Evolutionary conservation across 2,329 filamentous ascomycete genomes (phyloP), one percentile per base, ranked within the genome.

Genomic region (Polytolypa hystricis): DNA sequence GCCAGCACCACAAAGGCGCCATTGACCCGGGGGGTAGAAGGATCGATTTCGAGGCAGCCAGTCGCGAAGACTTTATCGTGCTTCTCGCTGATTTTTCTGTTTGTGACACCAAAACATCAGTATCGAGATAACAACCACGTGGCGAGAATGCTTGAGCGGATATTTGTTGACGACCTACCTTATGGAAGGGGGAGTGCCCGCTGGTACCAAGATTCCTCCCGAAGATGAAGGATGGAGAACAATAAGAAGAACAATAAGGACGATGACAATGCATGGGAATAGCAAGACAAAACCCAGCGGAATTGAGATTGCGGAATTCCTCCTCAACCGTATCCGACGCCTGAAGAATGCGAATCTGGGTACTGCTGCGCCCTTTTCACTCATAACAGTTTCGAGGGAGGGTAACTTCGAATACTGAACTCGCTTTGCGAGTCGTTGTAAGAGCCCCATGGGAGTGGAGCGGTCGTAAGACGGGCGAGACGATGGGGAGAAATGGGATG

Each of bases 61-160:
- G 79, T 83, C 34, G 86, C 82, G 53, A 98, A 98, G 35, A 95
- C 86, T 63, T 93, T 94, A 65, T 98, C 91, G 62, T 96, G 77
- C 53, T 93, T 84, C 64, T 96, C 91, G 64, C 82, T 94, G 52
- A 98, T 98, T 76, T 86, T 89, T 50, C 87, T 94, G 55, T 52
- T 36, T 25, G 2, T 16, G 30, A 14, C 8, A 16, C 10, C 28
- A 5, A 23, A 28, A 14, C 9, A 15, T 30, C 28, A 30, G 19
- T 30, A 20, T 33, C 23, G 12, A 29, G 27, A 25, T 29, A 37
- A n/a, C 29, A n/a, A 30, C 8, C 7, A 30, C 6, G 33, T 4
- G n/a, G n/a, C 25, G 29, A 28, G 9, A 29, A 21, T 32, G 11
- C 15, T 26, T 29, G 14, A 42, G n/a, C n/a, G n/a, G n/a, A n/a